phyloP scores from a whole-genome alignment of 2,329 filamentous ascomycete genomes.

The Fusarium burgessii region DNA sequence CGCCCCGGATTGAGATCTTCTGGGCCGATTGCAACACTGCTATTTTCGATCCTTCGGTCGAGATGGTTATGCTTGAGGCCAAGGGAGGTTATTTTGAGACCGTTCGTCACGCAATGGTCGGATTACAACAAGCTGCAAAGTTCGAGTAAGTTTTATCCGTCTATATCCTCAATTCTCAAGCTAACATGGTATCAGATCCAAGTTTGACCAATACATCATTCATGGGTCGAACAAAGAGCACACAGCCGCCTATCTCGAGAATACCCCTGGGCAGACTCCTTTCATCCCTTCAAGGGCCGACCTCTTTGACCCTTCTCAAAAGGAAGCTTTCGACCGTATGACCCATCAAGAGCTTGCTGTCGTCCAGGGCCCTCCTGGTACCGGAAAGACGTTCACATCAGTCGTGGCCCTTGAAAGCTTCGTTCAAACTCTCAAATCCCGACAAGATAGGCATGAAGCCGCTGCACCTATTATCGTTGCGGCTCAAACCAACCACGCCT shows the following conservation, averaged over 20 bases:
- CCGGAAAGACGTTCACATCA: constrained; percentile 84
- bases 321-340: constrained; percentile 75
- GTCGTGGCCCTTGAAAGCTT: constrained; percentile 69
- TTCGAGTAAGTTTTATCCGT: constrained; percentile 60
- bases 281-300: constrained; percentile 6
- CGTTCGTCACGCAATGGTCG: constrained; percentile 76
- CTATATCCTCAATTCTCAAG: background rate
- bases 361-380: constrained; percentile 83
- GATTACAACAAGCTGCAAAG: constrained; percentile 72
- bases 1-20: constrained; percentile 80
- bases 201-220: constrained; percentile 72
- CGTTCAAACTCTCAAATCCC: constrained; percentile 65
- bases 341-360: constrained; percentile 79
- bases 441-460: constrained; percentile 53
- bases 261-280: background rate
- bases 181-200: constrained; percentile 57
- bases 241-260: constrained; percentile 48
- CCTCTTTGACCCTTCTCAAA: constrained; percentile 77
- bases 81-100: constrained; percentile 82
- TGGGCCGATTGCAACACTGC: constrained; percentile 72
- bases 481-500: constrained; percentile 90
- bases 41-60: constrained; percentile 73
- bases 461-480: constrained; percentile 76
- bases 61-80: constrained; percentile 84
- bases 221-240: constrained; percentile 53